Conservation (phyloP, 2,329 filamentous ascomycete species). For the Aspergillus sp. region DNA sequence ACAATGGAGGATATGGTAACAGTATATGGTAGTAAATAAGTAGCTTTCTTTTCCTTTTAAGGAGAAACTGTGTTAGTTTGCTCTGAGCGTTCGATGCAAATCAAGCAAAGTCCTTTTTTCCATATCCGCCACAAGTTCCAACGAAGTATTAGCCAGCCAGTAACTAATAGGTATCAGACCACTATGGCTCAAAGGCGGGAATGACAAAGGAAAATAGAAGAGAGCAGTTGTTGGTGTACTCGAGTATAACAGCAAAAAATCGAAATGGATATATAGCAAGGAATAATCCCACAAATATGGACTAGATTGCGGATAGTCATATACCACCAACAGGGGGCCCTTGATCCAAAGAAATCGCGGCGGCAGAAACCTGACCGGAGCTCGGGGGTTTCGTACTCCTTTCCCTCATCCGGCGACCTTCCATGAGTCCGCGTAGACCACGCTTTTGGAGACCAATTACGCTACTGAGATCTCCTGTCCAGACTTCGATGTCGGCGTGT, state of each 20-base stretch:
- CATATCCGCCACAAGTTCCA: not conserved
- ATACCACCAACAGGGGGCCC: not conserved
- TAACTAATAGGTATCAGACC: not conserved
- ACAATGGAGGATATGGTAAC: not conserved
- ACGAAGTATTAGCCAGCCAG: not conserved
- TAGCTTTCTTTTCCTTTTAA: not conserved
- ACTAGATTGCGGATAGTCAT: not conserved
- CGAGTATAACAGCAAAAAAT: not conserved
- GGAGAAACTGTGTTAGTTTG: not conserved
- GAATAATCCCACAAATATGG: not conserved
- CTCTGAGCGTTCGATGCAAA: not conserved
- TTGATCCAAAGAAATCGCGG: not conserved
- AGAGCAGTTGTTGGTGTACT: not conserved
- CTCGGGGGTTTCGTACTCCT: conserved; percentile 49
- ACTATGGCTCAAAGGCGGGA: not conserved
- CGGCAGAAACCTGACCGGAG: conserved; percentile 1
- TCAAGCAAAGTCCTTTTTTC: not conserved
- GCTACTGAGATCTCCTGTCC: conserved; percentile 71
- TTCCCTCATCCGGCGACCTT: conserved; percentile 82
- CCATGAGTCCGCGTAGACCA: conserved; percentile 89
- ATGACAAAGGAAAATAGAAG: not conserved
- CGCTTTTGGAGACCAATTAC: conserved; percentile 96
- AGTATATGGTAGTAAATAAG: not conserved
- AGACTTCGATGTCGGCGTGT: conserved; percentile 62
- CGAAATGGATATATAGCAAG: not conserved